phyloP scores from a whole-genome alignment of 805 yeast species.

The Lipomyces anomalus region DNA sequence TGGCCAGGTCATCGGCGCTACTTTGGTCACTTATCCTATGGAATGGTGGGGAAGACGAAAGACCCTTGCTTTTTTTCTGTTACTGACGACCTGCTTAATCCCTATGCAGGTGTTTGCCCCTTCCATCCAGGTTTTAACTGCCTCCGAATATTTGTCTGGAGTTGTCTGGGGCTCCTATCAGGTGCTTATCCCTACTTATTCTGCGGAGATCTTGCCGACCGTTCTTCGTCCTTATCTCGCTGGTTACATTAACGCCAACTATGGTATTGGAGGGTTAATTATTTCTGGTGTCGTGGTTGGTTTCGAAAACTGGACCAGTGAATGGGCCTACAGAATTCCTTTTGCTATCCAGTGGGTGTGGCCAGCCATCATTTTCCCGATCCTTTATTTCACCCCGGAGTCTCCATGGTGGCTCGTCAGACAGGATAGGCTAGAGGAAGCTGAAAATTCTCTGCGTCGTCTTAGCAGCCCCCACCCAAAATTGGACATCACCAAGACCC shows the following conservation, averaged over 20 bases:
- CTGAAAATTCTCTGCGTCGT: constrained; percentile 3
- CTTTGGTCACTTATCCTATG: constrained; percentile 40
- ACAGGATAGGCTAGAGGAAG: constrained; percentile 3
- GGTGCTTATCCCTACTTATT: constrained; percentile 47
- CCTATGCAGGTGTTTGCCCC: constrained; percentile 46
- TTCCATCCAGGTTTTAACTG: constrained; percentile 35
- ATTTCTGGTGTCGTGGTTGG: too few species aligned
- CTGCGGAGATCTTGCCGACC: constrained; percentile 54
- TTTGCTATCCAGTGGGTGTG: constrained; percentile 58
- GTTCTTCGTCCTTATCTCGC: constrained; percentile 46
- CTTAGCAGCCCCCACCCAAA: constrained; percentile 1
- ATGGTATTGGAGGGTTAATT: constrained; percentile 53
- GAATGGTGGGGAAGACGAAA: constrained; percentile 44
- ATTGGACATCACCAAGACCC: constrained; percentile 1
- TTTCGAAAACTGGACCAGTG: constrained; percentile 26
- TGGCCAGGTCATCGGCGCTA: constrained; percentile 45
- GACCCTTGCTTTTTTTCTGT: constrained; percentile 37
- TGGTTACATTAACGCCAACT: constrained; percentile 45
- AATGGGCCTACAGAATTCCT: constrained; percentile 48
- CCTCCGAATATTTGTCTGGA: constrained; percentile 36
- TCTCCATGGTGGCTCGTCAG: constrained; percentile 22
- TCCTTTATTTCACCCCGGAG: constrained; percentile 39
- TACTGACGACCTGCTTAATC: constrained; percentile 36
- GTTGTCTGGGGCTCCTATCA: constrained; percentile 52
- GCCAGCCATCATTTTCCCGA: constrained; percentile 44